phyloP scores from a whole-genome alignment of 257 asterid genomes.

The Solanum paucissectum region DNA sequence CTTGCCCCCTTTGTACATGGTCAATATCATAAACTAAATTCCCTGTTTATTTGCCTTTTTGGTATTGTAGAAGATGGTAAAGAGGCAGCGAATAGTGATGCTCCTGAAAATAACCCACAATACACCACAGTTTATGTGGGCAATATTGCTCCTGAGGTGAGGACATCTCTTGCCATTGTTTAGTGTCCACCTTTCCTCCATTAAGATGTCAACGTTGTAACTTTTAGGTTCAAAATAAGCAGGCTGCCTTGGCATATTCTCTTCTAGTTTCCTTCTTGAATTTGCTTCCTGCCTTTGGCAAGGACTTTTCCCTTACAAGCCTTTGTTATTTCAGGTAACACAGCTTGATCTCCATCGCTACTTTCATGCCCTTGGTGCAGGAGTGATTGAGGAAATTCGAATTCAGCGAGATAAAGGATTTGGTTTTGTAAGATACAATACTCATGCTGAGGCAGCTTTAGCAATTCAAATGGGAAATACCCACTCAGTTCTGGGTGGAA shows the following conservation, averaged over 20 bases:
- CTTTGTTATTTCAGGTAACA: conserved; percentile 41
- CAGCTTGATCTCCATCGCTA: conserved; percentile 89
- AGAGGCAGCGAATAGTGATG: conserved; percentile 57
- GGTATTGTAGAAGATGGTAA: conserved; percentile 64
- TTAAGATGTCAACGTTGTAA: background rate
- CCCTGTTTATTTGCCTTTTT: background rate
- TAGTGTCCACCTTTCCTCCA: background rate
- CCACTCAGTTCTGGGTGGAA: conserved; percentile 60
- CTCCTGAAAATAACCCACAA: conserved; percentile 87
- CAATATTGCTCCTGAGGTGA: conserved; percentile 89
- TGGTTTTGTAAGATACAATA: conserved; percentile 81
- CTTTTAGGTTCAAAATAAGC: background rate
- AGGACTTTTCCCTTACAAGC: background rate
- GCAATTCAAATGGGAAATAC: conserved; percentile 83
- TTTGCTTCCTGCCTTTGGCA: background rate
- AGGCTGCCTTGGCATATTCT: background rate
- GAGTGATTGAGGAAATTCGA: conserved; percentile 89
- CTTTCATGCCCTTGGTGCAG: conserved; percentile 82
- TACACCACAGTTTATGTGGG: conserved; percentile 90
- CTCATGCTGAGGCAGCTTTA: conserved; percentile 81
- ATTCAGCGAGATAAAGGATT: conserved; percentile 92
- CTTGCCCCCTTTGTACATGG: background rate
- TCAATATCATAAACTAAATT: background rate
- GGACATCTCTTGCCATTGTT: background rate
- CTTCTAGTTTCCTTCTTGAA: background rate